Percentiles rank a stretch among this genome's conserved stretches.
These are phyloP conservation scores for Tolypocladium pustulatum DNA, from an alignment of 2,329 filamentous ascomycete genomes.

Conservation along the genomic window DNA sequence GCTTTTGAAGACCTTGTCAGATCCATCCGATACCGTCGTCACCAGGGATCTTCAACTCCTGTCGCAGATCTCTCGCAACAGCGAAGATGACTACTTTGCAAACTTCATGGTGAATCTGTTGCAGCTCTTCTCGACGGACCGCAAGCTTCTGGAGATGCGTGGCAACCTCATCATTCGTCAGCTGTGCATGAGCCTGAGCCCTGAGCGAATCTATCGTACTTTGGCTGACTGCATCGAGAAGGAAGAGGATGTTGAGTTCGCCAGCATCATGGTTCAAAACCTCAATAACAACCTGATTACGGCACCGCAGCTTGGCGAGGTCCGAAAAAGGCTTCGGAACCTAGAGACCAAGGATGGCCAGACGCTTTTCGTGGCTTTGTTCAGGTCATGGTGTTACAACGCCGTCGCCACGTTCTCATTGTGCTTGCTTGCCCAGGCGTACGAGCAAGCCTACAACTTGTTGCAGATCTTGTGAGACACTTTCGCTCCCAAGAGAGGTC, in stretches of 20 bases:
- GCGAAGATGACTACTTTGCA: constrained; percentile 93
- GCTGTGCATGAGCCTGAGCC: constrained; percentile 82
- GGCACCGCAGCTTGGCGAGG: constrained; percentile 81
- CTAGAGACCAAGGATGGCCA: constrained; percentile 92
- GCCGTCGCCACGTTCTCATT: constrained; percentile 95
- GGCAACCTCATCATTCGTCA: constrained; percentile 96
- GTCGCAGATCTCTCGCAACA: constrained; percentile 92
- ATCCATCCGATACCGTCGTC: constrained; percentile 90
- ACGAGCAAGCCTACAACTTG: constrained; percentile 94
- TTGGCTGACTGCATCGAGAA: constrained; percentile 94
- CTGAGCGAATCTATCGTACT: constrained; percentile 90
- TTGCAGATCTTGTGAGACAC: constrained; percentile 77
- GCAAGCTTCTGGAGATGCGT: constrained; percentile 78
- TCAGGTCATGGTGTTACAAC: constrained; percentile 97
- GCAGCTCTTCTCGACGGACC: constrained; percentile 90
- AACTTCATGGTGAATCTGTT: constrained; percentile 97
- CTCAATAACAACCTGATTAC: constrained; percentile 99
- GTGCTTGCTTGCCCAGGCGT: constrained; percentile 89
- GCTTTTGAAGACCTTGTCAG: constrained; percentile 88
- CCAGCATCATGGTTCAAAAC: constrained; percentile 99
- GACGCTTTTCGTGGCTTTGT: constrained; percentile 86
- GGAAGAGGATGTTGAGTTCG: constrained; percentile 96
- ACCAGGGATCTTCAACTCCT: constrained; percentile 87
- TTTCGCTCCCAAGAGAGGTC: background rate
- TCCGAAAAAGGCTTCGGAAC: constrained; percentile 82